Evolutionary conservation across 2,329 filamentous ascomycete species (phyloP), one percentile per base, ranked within the genome.

Genomic region (Juglanconis juglandina): DNA sequence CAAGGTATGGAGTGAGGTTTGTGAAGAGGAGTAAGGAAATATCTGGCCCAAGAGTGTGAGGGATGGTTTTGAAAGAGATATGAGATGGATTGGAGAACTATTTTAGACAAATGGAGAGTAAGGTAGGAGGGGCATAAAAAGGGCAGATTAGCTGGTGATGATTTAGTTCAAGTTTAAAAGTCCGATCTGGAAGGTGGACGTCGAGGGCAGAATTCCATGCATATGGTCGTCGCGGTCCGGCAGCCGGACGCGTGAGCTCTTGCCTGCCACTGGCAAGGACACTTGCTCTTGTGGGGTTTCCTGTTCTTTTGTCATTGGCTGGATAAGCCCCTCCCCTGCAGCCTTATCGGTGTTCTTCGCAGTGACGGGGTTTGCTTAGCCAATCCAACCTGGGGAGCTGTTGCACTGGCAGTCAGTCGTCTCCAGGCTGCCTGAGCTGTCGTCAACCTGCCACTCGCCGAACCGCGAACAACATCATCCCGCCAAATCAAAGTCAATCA

Each of bases 351-450:
- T 24, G 24, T 24, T 24, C 24, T 24, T 24, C 24, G 24, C 24
- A 24, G 24, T 24, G 24, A 24, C 24, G 24, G 24, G 1, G 37
- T 39, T 8, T 39, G 37, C 37, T 39, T 39, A 39, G 37, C 37
- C 11, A 39, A 39, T 39, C 8, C 11, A 7, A 39, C 11, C 11
- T 7, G 37, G 37, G 7, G 37, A 39, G 11, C 8, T 39, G 37
- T 7, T 8, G 37, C 37, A 44, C 8, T n/a, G 7, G 8, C 17
- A 30, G 24, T 14, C 44, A 47, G 44, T 47, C 34, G 47, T 34
- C 56, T 54, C 66, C 62, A 70, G 68, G 68, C 68, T 69, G 66
- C 68, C 66, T 65, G 61, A 61, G 67, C 66, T 68, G 68, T 69
- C 68, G 68, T 70, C 68, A 70, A 69, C 68, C 53, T 53, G 24